Evolutionary conservation across 805 yeast genomes (phyloP).

Genomic region (Metschnikowia vanudenii): DNA sequence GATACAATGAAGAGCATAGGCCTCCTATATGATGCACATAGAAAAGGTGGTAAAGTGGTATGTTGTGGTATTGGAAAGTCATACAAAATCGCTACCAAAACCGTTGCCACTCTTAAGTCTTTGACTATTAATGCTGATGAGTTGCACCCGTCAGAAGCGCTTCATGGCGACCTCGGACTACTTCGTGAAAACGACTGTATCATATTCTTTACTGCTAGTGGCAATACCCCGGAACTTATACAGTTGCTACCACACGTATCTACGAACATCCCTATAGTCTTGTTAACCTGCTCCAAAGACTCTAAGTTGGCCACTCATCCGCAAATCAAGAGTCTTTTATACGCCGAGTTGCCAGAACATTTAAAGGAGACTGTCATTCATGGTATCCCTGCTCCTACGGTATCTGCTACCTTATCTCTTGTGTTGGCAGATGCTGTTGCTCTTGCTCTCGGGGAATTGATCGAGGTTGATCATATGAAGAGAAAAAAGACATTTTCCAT

Average conservation of each 20-base stretch:
- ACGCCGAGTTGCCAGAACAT: constrained; percentile 58
- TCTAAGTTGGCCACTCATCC: constrained; percentile 54
- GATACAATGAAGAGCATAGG: constrained; percentile 46
- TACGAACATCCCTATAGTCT: constrained; percentile 48
- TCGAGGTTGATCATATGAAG: constrained; percentile 52
- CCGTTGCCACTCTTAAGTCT: constrained; percentile 81
- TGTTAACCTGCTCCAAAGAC: constrained; percentile 61
- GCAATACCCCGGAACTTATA: constrained; percentile 76
- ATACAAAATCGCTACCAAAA: constrained; percentile 71
- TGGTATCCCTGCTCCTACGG: constrained; percentile 86
- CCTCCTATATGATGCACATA: constrained; percentile 29
- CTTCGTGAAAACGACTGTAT: constrained; percentile 57
- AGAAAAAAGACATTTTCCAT: constrained; percentile 60
- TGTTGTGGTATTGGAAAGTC: constrained; percentile 86
- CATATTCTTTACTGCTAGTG: constrained; percentile 73
- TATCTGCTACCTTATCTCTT: constrained; percentile 74
- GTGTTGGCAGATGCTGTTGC: constrained; percentile 77
- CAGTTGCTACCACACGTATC: constrained; percentile 59
- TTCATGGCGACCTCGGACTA: constrained; percentile 87
- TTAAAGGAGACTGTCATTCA: constrained; percentile 62
- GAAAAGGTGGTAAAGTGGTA: constrained; percentile 63
- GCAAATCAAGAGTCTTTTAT: constrained; percentile 51
- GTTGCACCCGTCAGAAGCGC: constrained; percentile 82
- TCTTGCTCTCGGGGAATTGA: constrained; percentile 67
- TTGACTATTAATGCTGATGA: constrained; percentile 65